phyloP scores from a whole-genome alignment of 371 early-diverging fungal genomes.

The Entomophthora muscae region DNA sequence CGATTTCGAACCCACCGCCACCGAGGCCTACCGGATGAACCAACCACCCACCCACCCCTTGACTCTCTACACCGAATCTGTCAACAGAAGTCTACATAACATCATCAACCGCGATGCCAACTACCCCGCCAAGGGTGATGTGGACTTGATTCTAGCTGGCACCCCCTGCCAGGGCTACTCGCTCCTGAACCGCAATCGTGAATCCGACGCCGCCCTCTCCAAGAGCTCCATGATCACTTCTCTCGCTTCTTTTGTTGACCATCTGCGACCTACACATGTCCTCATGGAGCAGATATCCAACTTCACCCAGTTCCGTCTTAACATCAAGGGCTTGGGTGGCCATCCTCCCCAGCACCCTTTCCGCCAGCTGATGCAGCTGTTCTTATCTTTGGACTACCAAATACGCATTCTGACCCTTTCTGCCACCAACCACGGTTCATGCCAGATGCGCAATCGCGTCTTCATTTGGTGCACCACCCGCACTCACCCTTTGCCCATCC shows the following conservation, averaged over 20 bases:
- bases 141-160: slow-evolving; percentile 15
- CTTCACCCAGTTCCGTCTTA: not conserved
- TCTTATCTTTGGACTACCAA: slow-evolving; percentile 14
- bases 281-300: slow-evolving; percentile 16
- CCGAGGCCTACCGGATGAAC: slow-evolving; percentile 12
- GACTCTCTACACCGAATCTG: slow-evolving; percentile 11
- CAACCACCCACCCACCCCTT: slow-evolving; percentile 2
- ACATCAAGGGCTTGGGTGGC: not conserved
- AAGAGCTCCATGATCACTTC: slow-evolving; percentile 14
- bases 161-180: slow-evolving; percentile 18
- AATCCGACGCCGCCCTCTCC: not conserved
- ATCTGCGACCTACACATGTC: slow-evolving; percentile 12
- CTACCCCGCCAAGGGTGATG: slow-evolving; percentile 12
- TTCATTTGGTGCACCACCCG: slow-evolving; percentile 16
- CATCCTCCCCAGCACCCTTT: slow-evolving; percentile 7
- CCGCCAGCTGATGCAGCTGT: slow-evolving; percentile 10
- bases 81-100: slow-evolving; percentile 12
- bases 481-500: slow-evolving; percentile 5
- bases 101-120: not conserved
- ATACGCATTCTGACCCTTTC: slow-evolving; percentile 11
- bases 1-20: slow-evolving; percentile 11
- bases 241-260: slow-evolving; percentile 15
- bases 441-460: slow-evolving; percentile 12
- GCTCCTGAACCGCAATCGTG: slow-evolving; percentile 10
- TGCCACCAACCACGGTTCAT: slow-evolving; percentile 12